These are phyloP conservation scores for Blastobotrys capitulatus DNA, from an alignment of 1,139 yeast genomes.

Conservation along the genomic window DNA sequence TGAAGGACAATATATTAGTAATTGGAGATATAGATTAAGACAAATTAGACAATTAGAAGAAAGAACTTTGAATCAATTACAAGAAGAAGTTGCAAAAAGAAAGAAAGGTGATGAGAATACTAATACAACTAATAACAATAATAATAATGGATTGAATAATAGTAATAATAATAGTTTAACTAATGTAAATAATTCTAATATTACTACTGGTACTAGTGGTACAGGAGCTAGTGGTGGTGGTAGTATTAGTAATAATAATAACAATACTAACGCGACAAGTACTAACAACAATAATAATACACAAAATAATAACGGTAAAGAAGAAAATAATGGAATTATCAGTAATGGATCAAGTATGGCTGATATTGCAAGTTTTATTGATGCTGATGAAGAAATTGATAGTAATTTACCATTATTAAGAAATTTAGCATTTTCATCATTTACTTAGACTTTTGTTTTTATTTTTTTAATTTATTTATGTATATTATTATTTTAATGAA, in stretches of 20 bases:
- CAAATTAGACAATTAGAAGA: constrained; percentile 50
- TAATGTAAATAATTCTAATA: neutral
- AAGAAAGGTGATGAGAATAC: constrained; percentile 3
- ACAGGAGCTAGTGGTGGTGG: too few relatives aligned
- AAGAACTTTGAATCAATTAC: constrained; percentile 26
- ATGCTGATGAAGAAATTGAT: constrained; percentile 3
- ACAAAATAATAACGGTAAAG: neutral
- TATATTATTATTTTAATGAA: neutral
- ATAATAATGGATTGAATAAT: too few relatives aligned
- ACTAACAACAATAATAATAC: too few relatives aligned
- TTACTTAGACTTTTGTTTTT: constrained; percentile 3
- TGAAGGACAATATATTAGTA: constrained; percentile 48
- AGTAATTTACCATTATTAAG: constrained; percentile 5
- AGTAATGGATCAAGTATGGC: neutral
- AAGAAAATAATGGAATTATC: neutral
- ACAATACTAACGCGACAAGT: too few relatives aligned
- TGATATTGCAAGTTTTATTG: neutral
- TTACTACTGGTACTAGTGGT: too few relatives aligned
- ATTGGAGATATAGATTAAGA: constrained; percentile 62
- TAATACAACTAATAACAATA: neutral
- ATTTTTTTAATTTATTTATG: neutral
- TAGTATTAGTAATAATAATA: too few relatives aligned
- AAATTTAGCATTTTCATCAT: constrained; percentile 9
- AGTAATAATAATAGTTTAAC: neutral
- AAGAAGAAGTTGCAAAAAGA: neutral